phyloP scores from a whole-genome alignment of 306 rosid species.

The Amphicarpaea edgeworthii region DNA sequence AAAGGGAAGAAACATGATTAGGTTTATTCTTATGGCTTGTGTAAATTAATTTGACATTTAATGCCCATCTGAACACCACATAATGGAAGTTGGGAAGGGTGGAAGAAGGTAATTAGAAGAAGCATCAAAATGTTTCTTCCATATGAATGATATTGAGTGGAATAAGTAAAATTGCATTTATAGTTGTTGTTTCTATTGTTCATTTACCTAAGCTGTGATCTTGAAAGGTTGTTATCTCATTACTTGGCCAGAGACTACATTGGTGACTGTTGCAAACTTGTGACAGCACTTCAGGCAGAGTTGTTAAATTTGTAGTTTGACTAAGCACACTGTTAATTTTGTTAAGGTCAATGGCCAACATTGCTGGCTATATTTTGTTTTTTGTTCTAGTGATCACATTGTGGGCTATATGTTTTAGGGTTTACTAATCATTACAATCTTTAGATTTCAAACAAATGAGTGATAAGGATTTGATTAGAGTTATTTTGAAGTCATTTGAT shows the following conservation, averaged over 20 bases:
- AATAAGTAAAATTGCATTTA: background rate
- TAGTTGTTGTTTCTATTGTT: background rate
- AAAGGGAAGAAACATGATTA: slow-evolving; percentile 70
- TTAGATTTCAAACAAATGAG: too few relatives aligned
- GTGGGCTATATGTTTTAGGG: too few relatives aligned
- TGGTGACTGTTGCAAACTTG: background rate
- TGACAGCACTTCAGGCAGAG: background rate
- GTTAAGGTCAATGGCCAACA: background rate
- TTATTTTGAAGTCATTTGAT: too few relatives aligned
- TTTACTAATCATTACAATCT: too few relatives aligned
- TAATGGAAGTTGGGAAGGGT: slow-evolving; percentile 15
- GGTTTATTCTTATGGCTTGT: slow-evolving; percentile 25
- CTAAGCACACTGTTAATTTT: background rate
- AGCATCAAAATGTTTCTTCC: background rate
- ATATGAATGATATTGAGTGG: slow-evolving; percentile 7
- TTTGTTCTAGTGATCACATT: too few relatives aligned
- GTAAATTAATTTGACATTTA: slow-evolving; percentile 21
- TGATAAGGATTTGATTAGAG: too few relatives aligned
- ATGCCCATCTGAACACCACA: slow-evolving; percentile 16
- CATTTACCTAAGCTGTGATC: slow-evolving; percentile 8
- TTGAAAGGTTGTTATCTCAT: background rate
- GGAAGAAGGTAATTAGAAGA: background rate
- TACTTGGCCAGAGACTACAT: background rate
- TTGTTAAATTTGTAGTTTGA: background rate
- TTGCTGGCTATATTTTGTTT: background rate